Evolutionary conservation across 495 filamentous ascomycete genomes (phyloP).

Genomic region (Penicillium daleae): DNA sequence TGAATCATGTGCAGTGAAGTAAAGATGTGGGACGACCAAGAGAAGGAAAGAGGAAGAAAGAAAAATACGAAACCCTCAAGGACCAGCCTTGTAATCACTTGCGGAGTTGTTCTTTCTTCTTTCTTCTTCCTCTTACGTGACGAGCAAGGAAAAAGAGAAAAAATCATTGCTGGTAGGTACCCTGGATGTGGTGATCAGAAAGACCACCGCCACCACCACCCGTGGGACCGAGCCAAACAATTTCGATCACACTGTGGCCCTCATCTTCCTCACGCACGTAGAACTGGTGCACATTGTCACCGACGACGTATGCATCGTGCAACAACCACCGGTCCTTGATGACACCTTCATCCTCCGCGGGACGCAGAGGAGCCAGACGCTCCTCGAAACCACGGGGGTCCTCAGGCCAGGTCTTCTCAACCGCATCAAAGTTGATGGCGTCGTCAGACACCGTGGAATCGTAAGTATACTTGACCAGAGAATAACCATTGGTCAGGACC

Average conservation of each 20-base stretch:
- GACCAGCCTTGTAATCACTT: conserved; percentile 32
- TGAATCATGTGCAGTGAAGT: conserved; percentile 48
- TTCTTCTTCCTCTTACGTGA: not conserved
- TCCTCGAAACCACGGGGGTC: conserved; percentile 53
- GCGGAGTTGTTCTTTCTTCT: conserved; percentile 5
- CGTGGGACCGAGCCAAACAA: conserved; percentile 55
- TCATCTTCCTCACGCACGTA: conserved; percentile 52
- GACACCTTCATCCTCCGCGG: conserved; percentile 45
- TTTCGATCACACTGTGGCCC: conserved; percentile 52
- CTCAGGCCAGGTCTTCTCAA: conserved; percentile 67
- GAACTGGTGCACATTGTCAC: conserved; percentile 53
- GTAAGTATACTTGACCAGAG: conserved; percentile 58
- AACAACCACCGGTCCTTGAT: conserved; percentile 52
- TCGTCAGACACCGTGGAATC: conserved; percentile 47
- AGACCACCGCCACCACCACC: conserved; percentile 47
- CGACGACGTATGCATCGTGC: conserved; percentile 46
- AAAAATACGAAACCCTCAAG: conserved; percentile 22
- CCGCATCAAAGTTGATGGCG: conserved; percentile 55
- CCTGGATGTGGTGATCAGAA: conserved; percentile 34
- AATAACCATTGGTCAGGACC: conserved; percentile 66
- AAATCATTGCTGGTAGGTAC: conserved; percentile 36
- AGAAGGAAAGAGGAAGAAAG: conserved; percentile 2
- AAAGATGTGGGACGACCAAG: conserved; percentile 22
- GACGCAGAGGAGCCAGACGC: conserved; percentile 57
- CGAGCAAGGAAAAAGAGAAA: not conserved